Base-by-base conservation (phyloP, 2,329 filamentous ascomycete genomes). In the Monosporascus sp. region DNA sequence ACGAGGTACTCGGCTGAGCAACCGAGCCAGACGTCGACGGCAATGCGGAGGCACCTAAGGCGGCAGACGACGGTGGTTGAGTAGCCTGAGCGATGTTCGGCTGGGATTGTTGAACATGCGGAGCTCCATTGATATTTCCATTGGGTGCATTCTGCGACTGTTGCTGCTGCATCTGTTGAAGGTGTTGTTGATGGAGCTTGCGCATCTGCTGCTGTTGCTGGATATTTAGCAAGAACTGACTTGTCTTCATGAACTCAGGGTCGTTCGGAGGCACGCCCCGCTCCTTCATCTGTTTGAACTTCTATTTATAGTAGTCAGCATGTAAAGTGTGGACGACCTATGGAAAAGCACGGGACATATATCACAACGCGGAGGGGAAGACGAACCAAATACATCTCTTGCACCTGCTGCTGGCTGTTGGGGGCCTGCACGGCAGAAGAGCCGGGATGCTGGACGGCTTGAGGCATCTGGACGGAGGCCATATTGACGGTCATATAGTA, bases 271-370 rank as follows among this genome's bases (percentile, higher is more conserved):
- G 83, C 24, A 95, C 86, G 61, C 92, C 92, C 63, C 86, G 81
- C 52, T 89, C 82, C 72, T 93, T 94, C 88, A 97, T 91, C 69
- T 89, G 84, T 66, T 89, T 87, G 60, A 89, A 94, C 80, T 90
- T 91, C 92, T 97, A 64, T 48, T 47, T 38, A 51, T 5, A 37
- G 48, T 47, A 54, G 70, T 78, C 65, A 80, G 67, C 55, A 57
- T 45, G 34, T 34, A 50, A 50, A 20, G 37, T 2, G 38, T 18
- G 24, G 24, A 41, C 5, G 27, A 24, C 34, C 22, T 49, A 11
- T 22, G 39, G n/a, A 47, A 14, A 47, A 57, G 47, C 41, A 48
- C 34, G 60, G 41, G 53, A 48, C 5, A 41, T 41, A 51, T 44
- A 52, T 17, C 27, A 41, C 25, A 38, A 34, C 3, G 31, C 31